A percentile compares a stretch with the other conserved stretches of the same genome.
These are phyloP conservation scores for Musa balbisiana DNA, from an alignment of 202 grass and related monocot genomes.

Conservation along the genomic window DNA sequence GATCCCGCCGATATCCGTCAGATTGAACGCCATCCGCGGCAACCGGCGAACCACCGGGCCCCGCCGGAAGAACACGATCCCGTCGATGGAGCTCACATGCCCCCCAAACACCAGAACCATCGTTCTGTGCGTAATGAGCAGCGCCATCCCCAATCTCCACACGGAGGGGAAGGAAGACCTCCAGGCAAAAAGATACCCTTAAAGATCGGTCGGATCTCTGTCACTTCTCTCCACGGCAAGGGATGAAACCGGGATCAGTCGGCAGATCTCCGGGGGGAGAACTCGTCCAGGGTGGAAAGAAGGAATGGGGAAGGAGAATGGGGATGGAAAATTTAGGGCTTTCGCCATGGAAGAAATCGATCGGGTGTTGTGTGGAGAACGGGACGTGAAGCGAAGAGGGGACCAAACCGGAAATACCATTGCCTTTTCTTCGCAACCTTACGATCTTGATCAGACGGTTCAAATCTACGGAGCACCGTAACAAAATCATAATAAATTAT, in stretches of 20 bases:
- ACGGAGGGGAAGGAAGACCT: constrained; percentile 31
- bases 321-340: background rate
- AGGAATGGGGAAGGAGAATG: too few species aligned
- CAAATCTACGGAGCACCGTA: background rate
- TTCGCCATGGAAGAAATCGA: constrained; percentile 6
- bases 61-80: constrained; percentile 38
- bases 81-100: constrained; percentile 41
- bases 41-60: background rate
- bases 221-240: background rate
- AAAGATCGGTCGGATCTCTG: background rate
- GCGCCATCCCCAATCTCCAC: constrained; percentile 22
- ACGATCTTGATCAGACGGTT: background rate
- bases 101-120: constrained; percentile 43
- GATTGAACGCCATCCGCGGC: constrained; percentile 4
- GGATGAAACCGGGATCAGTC: background rate
- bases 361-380: constrained; percentile 28
- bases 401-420: background rate
- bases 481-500: too few species aligned
- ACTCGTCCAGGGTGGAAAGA: too few species aligned
- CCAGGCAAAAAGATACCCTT: background rate
- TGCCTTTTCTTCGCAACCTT: background rate
- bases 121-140: constrained; percentile 23
- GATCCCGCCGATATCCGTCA: constrained; percentile 3
- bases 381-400: constrained; percentile 14
- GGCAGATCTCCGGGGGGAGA: too few species aligned